Base-by-base conservation (phyloP, 2,329 filamentous ascomycete genomes). In the Celoporthe dispersa region DNA sequence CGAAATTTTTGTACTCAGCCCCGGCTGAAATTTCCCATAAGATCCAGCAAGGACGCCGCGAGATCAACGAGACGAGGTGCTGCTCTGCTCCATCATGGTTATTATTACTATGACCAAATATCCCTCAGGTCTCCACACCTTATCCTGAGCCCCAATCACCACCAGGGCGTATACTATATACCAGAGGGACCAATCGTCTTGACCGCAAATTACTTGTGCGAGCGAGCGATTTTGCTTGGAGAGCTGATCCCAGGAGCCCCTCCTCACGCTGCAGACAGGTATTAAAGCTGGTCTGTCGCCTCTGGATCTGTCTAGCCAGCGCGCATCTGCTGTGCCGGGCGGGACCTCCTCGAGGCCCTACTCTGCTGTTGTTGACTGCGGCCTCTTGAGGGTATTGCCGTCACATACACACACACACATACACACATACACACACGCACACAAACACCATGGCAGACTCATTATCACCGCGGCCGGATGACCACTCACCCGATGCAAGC, bases 41-140 rank as follows among this genome's bases (percentile, higher is more conserved):
- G 67, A 59, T 2, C 37, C 48, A 48, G 14, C 53, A 44, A 35
- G 57, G 31, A 64, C 63, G 33, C 22, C 12, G n/a, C 65, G 53
- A 9, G 33, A 31, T 55, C 33, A 48, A 60, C 48, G 64, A 70
- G 59, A 62, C 68, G 44, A 48, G 22, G 39, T 48, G 51, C 19
- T 7, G 37, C 31, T 3, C 33, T 59, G 48, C 44, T 44, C 33
- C 37, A 60, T 48, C 8, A 25, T 19, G 5, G 39, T 39, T 8
- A 37, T 31, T 25, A 59, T 39, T 7, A 33, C 35, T 25, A 59
- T 35, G 39, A 44, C 57, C 39, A 64, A 71, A 71, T 71, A 71
- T 71, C 63, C 69, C 69, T 69, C 69, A 70, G 59, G 66, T 39
- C 51, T 39, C 44, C 41, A 41, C 63, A 64, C 19, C 41, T 37